Evolutionary conservation across 116 monocot genomes (phyloP), one percentile per base, ranked within the genome.

Genomic region (Papilionanthe hybrid): DNA sequence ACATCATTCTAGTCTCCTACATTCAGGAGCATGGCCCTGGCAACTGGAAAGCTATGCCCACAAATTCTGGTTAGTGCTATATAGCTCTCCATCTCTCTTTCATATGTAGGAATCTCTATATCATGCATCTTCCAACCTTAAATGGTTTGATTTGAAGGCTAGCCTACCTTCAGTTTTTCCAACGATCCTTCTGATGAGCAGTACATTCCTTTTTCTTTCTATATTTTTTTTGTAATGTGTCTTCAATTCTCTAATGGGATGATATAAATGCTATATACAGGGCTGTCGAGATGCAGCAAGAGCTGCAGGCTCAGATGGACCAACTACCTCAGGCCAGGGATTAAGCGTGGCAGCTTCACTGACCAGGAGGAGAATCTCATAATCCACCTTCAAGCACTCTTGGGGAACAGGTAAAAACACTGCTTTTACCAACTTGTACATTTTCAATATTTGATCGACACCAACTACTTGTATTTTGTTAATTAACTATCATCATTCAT

Each of bases 221-320:
- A 17, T 53, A 17, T 53, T 17, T 18, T 53, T 4, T 3, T 53
- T 53, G 53, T 17, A 53, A 53, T 53, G 17, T 53, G 17, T 53
- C 53, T 53, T 53, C 2, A 53, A 53, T 53, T 53, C 53, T 53
- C 49, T 53, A 53, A 2, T 53, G 49, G 13, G 49, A 49, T 49
- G 13, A 15, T 53, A 53, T 53, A 9, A n/a, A 45, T 45, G 4
- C 0, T 53, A 53, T 17, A 2, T 75, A 5, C 55, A 82, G 82
- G 82, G 55, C 12, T 82, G 23, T 28, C 63, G 69, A 77, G 82
- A 77, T 82, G 82, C 69, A 82, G 82, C 82, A 82, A 82, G 77
- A 82, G 82, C 25, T 82, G 82, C 47, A 77, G 82, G 42, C 77
- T 82, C 48, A 68, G 82, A 82, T 82, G 82, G 82, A 82, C 82